phyloP scores from a whole-genome alignment of 768 basidiomycete genomes.

The Pholiota molesta region DNA sequence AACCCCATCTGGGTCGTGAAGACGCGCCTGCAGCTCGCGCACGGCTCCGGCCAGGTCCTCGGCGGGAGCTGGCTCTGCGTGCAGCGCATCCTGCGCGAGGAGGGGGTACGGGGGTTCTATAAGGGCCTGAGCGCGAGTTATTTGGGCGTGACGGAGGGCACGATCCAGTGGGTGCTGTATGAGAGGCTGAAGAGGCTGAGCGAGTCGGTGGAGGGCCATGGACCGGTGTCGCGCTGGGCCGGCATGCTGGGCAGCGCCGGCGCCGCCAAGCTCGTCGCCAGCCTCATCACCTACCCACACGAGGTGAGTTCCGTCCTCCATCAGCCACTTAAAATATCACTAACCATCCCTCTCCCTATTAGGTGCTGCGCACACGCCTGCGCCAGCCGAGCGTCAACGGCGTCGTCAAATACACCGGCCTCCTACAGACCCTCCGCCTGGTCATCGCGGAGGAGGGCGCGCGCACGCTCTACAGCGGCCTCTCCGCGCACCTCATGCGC shows the following conservation, averaged over 20 bases:
- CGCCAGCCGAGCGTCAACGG: conserved; percentile 86
- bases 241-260: conserved; percentile 91
- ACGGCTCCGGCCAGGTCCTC: conserved; percentile 31
- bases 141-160: conserved; percentile 93
- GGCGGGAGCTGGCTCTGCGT: conserved; percentile 67
- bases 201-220: conserved; percentile 52
- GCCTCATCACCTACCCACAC: conserved; percentile 96
- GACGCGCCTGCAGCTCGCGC: conserved; percentile 83
- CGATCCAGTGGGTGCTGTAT: conserved; percentile 97
- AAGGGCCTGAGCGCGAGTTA: conserved; percentile 95
- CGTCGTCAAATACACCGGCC: conserved; percentile 81
- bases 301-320: conserved; percentile 59
- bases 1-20: conserved; percentile 99
- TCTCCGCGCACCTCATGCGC: conserved; percentile 93
- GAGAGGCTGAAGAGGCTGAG: conserved; percentile 85
- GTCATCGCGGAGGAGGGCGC: conserved; percentile 91
- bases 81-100: conserved; percentile 72
- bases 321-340: not conserved
- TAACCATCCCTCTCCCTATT: conserved; percentile 4
- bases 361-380: conserved; percentile 92
- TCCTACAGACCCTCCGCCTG: conserved; percentile 81
- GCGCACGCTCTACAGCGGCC: conserved; percentile 84
- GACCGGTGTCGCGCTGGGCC: conserved; percentile 66
- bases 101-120: conserved; percentile 90
- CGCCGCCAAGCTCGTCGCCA: conserved; percentile 91